Percentiles rank a stretch among this genome's conserved stretches.
These are phyloP conservation scores for Fusarium acutatum DNA, from an alignment of 2,329 filamentous ascomycete species.

Conservation along the genomic window DNA sequence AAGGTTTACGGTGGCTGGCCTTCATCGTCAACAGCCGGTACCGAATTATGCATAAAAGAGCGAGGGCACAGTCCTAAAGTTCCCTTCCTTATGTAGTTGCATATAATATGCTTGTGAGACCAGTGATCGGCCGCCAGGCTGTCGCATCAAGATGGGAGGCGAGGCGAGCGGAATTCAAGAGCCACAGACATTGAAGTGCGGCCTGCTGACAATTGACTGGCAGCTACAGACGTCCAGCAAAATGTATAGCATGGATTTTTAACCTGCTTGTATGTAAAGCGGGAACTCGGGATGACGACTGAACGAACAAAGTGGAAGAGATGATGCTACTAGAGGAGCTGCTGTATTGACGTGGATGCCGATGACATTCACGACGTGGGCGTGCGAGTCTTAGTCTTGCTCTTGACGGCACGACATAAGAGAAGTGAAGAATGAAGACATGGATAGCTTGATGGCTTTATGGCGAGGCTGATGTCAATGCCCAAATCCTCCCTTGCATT, in stretches of 20 bases:
- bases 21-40: neutral
- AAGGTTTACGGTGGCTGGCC: neutral
- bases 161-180: neutral
- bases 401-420: neutral
- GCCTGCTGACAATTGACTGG: neutral
- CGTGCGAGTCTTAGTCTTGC: neutral
- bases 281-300: neutral
- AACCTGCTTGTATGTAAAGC: neutral
- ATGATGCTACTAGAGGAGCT: neutral
- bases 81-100: neutral
- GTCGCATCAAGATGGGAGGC: neutral
- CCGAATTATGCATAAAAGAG: neutral
- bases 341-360: neutral
- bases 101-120: neutral
- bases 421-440: neutral
- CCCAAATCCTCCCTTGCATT: neutral
- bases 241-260: neutral
- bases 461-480: too few species aligned
- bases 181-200: neutral
- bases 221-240: fast-evolving
- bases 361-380: neutral
- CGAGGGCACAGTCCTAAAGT: fast-evolving
- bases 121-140: fast-evolving
- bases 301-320: neutral
- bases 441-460: too few species aligned